Base-by-base conservation (phyloP, 192 early-diverging fungal genomes). In the Coemansia pectinata region DNA sequence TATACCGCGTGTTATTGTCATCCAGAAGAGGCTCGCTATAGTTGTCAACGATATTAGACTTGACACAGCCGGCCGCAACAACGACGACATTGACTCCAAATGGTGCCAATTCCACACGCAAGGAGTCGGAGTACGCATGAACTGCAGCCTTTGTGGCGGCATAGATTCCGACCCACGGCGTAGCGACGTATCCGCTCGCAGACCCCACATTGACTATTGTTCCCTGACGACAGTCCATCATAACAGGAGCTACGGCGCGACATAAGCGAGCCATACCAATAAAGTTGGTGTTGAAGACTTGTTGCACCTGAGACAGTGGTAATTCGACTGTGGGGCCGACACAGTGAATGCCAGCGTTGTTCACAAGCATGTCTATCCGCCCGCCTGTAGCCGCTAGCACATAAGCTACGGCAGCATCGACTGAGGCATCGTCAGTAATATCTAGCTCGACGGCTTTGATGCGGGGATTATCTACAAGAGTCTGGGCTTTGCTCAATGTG, bases 121-220 rank as follows among this genome's bases (percentile, higher is more conserved):
- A 44, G 0, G 81, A 72, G 65, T 91, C 90, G 0, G 91, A 84
- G 73, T 91, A 61, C 9, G 83, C 77, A 42, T 90, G 87, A 2
- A 89, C 63, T 4, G 91, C 91, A 1, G 90, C 89, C 74, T 91
- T 92, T 29, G 84, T 74, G 25, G 86, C 63, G 1, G 74, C 58
- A 55, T 90, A 89, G 41, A 81, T 77, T 3, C 87, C 85, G 44
- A 78, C 86, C 87, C 86, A 90, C 9, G 91, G 91, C 17, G 88
- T 88, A 4, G 83, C 25, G 1, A 77, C 40, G 58, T 90, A 90
- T 3, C 85, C 90, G 23, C 86, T 85, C 39, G 89, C 84, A 1
- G 89, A 90, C 0, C 91, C 90, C 4, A 92, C 71, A 42, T 92
- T 92, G 15, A 83, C 85, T 31, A 92, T 88, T n/a, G 79, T 73